Percentiles rank a stretch among this genome's conserved stretches.
Evolutionary conservation across 192 early-diverging fungal species (phyloP).

Genomic region (Entrophospora sp.): DNA sequence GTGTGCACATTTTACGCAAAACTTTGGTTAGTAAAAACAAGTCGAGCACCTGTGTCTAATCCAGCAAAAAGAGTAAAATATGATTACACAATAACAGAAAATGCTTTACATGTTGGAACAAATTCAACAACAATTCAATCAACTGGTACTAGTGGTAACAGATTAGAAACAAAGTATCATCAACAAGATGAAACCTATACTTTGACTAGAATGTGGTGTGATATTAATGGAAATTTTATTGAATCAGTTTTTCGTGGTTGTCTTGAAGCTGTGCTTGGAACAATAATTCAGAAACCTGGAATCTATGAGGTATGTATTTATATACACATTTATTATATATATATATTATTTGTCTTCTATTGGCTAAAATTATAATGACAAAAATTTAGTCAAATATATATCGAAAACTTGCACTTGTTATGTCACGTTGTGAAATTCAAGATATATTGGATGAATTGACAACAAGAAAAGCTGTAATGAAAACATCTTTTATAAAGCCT

Average conservation of each 20-base stretch:
- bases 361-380: too few species aligned
- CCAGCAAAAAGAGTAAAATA: background rate
- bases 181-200: background rate
- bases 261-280: constrained; percentile 22
- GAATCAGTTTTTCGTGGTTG: constrained; percentile 24
- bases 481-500: constrained; percentile 12
- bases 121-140: too few species aligned
- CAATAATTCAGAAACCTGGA: constrained; percentile 21
- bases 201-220: constrained; percentile 22
- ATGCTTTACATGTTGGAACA: too few species aligned
- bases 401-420: constrained; percentile 20
- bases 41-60: background rate
- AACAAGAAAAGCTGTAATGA: background rate
- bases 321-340: background rate
- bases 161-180: background rate
- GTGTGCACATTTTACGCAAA: constrained; percentile 11
- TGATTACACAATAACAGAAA: background rate
- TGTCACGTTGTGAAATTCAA: constrained; percentile 23
- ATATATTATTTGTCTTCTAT: background rate
- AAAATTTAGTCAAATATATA: constrained; percentile 20
- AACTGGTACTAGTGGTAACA: too few species aligned
- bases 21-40: background rate
- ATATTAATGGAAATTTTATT: constrained; percentile 25
- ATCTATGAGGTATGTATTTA: constrained; percentile 20
- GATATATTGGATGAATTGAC: constrained; percentile 21